Evolutionary conservation across 768 basidiomycete species (phyloP).

Genomic region (Suillus placidus): DNA sequence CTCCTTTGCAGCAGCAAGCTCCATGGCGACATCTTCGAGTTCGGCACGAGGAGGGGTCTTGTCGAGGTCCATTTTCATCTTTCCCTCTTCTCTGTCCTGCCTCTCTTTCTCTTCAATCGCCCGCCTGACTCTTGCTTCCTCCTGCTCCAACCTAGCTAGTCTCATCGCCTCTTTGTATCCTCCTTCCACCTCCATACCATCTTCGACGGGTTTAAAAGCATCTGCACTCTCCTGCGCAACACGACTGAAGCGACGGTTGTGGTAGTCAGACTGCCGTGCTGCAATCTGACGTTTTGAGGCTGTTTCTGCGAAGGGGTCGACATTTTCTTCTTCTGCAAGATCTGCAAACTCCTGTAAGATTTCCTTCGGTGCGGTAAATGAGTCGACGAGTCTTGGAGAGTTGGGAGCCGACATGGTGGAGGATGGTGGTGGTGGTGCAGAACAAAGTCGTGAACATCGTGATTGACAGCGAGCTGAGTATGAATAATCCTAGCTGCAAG

Average conservation of each 20-base stretch:
- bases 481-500: slow-evolving; percentile 33
- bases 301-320: slow-evolving; percentile 91
- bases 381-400: slow-evolving; percentile 80
- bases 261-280: slow-evolving; percentile 91
- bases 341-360: slow-evolving; percentile 92
- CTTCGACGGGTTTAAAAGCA: slow-evolving; percentile 69
- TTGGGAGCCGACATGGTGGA: slow-evolving; percentile 54
- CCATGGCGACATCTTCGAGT: slow-evolving; percentile 70
- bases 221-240: slow-evolving; percentile 80
- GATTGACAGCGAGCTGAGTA: slow-evolving; percentile 26
- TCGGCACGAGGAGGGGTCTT: slow-evolving; percentile 88
- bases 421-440: slow-evolving; percentile 22
- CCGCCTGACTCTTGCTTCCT: slow-evolving; percentile 80
- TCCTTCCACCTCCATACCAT: slow-evolving; percentile 73
- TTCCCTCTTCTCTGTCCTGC: slow-evolving; percentile 68
- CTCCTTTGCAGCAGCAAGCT: slow-evolving; percentile 55
- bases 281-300: slow-evolving; percentile 94
- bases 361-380: slow-evolving; percentile 92
- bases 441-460: slow-evolving; percentile 15
- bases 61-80: slow-evolving; percentile 86
- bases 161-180: slow-evolving; percentile 98
- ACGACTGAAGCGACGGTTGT: slow-evolving; percentile 87
- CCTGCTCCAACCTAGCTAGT: slow-evolving; percentile 86
- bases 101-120: slow-evolving; percentile 90
- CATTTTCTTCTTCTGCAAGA: slow-evolving; percentile 90